These are phyloP conservation scores for Lactarius pseudohatsudake DNA, from an alignment of 768 basidiomycete genomes.

Conservation along the genomic window DNA sequence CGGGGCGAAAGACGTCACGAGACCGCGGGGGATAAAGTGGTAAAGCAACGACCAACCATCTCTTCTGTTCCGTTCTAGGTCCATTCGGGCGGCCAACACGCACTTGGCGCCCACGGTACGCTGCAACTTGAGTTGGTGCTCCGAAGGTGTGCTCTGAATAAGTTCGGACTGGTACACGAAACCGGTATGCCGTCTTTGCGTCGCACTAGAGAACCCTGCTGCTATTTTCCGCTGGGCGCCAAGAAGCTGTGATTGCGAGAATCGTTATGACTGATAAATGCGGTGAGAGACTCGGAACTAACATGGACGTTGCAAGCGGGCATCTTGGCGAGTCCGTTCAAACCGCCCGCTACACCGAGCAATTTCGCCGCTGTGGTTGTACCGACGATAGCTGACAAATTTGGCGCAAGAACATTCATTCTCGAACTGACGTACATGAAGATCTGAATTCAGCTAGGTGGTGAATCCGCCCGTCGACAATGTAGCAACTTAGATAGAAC, in stretches of 20 bases:
- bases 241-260: constrained; percentile 58
- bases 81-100: constrained; percentile 88
- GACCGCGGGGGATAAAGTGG: not conserved
- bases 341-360: constrained; percentile 94
- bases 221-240: constrained; percentile 93
- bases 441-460: constrained; percentile 55
- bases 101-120: constrained; percentile 92
- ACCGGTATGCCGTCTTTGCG: constrained; percentile 90
- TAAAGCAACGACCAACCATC: constrained; percentile 59
- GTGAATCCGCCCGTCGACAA: not conserved
- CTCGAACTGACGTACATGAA: constrained; percentile 99
- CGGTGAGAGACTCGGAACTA: constrained; percentile 35
- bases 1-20: not conserved
- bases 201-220: constrained; percentile 85
- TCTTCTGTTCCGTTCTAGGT: constrained; percentile 78
- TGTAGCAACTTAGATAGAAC: not conserved
- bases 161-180: constrained; percentile 95
- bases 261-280: not conserved
- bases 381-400: constrained; percentile 97
- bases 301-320: constrained; percentile 95
- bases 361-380: constrained; percentile 98
- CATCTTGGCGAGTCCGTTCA: constrained; percentile 88
- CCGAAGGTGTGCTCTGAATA: constrained; percentile 79
- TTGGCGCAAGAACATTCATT: constrained; percentile 98
- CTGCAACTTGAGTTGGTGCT: constrained; percentile 90